phyloP scores from a whole-genome alignment of 2,329 filamentous ascomycete species.

The Sclerotinia minor region DNA sequence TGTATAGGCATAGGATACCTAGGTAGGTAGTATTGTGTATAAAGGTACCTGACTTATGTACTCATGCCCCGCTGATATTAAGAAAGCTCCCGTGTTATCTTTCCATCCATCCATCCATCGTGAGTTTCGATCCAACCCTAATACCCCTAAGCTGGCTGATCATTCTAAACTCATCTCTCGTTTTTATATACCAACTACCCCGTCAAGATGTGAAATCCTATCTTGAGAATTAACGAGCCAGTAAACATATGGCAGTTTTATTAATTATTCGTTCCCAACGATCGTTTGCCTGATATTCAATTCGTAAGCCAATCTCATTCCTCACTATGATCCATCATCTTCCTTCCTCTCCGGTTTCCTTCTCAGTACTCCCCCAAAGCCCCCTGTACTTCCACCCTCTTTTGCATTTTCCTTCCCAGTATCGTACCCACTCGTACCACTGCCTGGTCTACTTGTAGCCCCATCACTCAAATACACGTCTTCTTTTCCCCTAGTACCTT shows the following conservation, averaged over 20 bases:
- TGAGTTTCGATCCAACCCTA: neutral
- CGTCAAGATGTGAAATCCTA: neutral
- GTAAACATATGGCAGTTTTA: neutral
- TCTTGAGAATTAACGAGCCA: neutral
- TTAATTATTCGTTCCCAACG: neutral
- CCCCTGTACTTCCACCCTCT: neutral
- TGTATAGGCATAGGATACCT: too few species aligned
- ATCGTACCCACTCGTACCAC: slow-evolving; percentile 1
- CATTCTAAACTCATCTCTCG: neutral
- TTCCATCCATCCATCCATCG: neutral
- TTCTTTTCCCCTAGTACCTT: slow-evolving; percentile 12
- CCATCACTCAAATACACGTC: slow-evolving; percentile 13
- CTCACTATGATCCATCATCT: neutral
- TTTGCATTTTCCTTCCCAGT: neutral
- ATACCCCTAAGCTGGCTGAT: neutral
- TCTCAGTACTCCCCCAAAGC: slow-evolving; percentile 6
- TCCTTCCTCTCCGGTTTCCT: slow-evolving; percentile 4
- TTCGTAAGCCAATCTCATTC: neutral
- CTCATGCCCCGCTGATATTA: neutral
- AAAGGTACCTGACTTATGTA: neutral
- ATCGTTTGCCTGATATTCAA: neutral
- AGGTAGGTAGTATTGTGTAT: neutral
- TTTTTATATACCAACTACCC: neutral
- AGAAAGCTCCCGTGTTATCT: neutral
- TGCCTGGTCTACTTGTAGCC: neutral